Conservation (phyloP, 2,329 filamentous ascomycete genomes). For the Aspergillus sp. region DNA sequence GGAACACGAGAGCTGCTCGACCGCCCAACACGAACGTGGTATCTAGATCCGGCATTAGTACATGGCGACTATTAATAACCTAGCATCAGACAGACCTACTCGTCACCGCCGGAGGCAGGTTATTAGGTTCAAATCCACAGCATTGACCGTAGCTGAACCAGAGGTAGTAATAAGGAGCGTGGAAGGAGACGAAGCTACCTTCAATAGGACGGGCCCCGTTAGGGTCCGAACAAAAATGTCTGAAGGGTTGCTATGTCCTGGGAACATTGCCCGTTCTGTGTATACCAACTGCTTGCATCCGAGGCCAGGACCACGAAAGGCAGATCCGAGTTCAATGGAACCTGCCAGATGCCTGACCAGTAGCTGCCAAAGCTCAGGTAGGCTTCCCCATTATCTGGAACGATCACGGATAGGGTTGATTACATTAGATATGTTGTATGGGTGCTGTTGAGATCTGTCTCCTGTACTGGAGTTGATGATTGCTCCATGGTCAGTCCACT, state of each 20-base stretch:
- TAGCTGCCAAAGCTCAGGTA: slow-evolving; percentile 63
- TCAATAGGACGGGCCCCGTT: slow-evolving; percentile 28
- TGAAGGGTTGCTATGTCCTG: slow-evolving; percentile 13
- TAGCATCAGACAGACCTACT: slow-evolving; percentile 33
- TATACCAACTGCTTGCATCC: too few relatives aligned
- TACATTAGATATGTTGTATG: slow-evolving; percentile 50
- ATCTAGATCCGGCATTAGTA: slow-evolving; percentile 30
- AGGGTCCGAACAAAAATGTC: too few relatives aligned
- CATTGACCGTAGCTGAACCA: slow-evolving; percentile 32
- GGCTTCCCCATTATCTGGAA: slow-evolving; percentile 29
- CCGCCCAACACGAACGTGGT: slow-evolving; percentile 62
- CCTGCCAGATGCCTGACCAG: slow-evolving; percentile 63
- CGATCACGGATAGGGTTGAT: slow-evolving; percentile 55
- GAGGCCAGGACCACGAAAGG: slow-evolving; percentile 17
- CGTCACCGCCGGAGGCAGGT: slow-evolving; percentile 49
- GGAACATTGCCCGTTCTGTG: slow-evolving; percentile 10
- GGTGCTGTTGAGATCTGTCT: slow-evolving; percentile 15
- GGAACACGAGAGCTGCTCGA: slow-evolving; percentile 48
- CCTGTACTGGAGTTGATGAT: slow-evolving; percentile 30
- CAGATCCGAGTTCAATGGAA: slow-evolving; percentile 39
- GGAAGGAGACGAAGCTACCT: slow-evolving; percentile 25
- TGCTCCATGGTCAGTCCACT: slow-evolving; percentile 32
- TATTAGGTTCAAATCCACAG: slow-evolving; percentile 21
- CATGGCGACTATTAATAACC: too few relatives aligned
- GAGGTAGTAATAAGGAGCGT: slow-evolving; percentile 27